phyloP scores from a whole-genome alignment of 2,329 filamentous ascomycete genomes.

The Diaporthe vaccinii region DNA sequence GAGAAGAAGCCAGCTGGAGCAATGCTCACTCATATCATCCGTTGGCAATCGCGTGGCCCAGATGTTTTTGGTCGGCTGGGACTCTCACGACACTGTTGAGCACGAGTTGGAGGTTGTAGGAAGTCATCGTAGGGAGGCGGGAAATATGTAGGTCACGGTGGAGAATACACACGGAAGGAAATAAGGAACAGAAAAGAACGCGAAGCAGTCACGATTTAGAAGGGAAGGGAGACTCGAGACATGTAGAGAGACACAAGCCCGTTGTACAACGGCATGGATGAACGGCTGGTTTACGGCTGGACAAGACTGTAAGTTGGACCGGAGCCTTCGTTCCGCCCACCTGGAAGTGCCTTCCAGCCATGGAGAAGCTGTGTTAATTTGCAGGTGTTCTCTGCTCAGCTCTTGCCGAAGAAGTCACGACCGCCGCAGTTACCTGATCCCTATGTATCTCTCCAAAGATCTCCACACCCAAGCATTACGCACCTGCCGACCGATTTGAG shows the following conservation, averaged over 20 bases:
- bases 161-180: neutral
- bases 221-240: neutral
- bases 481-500: neutral
- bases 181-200: neutral
- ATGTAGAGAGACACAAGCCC: neutral
- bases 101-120: constrained; percentile 30
- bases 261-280: too few relatives aligned
- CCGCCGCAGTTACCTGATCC: neutral
- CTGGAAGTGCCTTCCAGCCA: neutral
- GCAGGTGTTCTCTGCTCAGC: neutral
- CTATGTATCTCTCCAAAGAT: neutral
- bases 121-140: constrained; percentile 35
- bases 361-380: neutral
- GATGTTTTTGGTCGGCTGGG: constrained; percentile 27
- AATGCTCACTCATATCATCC: constrained; percentile 13
- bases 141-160: neutral
- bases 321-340: neutral
- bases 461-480: neutral
- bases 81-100: constrained; percentile 37
- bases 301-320: neutral
- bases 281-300: neutral
- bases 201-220: constrained; percentile 20
- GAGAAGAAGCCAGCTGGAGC: constrained; percentile 6
- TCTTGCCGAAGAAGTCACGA: neutral
- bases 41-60: constrained; percentile 7